Evolutionary conservation across 495 filamentous ascomycete species (phyloP), one percentile per base, ranked within the genome.

Genomic region (Echria macrotheca): DNA sequence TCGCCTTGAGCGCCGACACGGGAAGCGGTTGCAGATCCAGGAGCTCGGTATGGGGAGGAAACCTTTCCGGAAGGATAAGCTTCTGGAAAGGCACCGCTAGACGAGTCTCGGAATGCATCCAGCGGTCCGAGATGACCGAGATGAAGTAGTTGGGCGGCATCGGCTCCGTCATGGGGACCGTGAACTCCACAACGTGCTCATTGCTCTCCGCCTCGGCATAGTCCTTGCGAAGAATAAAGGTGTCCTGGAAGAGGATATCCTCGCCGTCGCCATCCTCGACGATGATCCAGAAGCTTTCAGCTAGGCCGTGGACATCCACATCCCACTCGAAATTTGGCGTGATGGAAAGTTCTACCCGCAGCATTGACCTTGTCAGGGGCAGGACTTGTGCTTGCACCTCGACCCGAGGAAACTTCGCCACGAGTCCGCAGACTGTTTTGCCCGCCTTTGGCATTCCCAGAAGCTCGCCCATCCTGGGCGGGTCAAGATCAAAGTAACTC

Each of bases 121-220:
- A 99, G 47, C 94, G 77, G 57, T 99, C 93, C 2, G 91, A 96
- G 12, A 95, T 73, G 46, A 96, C 76, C 1, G 88, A 89, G 59
- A 99, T 89, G 70, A 99, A 99, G 69, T 97, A 97, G 59, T 97
- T 94, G 0, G 93, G 93, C 4, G 93, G 94, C 87, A 96, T 96
- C 1, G 93, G 93, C 58, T 99, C 93, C 2, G 89, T 86, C 55
- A 99, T 93, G 1, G 93, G 85, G 4, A 96, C 91, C 0, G 94
- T 96, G 59, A 99, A 95, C 50, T 97, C 93, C 25, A 99, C 85
- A n/a, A 96, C 68, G 59, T 99, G 93, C 64, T 96, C 93, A 53
- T 94, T 96, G 50, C 89, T 83, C 41, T 80, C 78, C 1, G 83
- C 74, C 41, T 78, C 66, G 9, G 89, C 91, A 64, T 93, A 94